Evolutionary conservation across 2,329 filamentous ascomycete genomes (phyloP).

Genomic region (Sporothrix mexicana): DNA sequence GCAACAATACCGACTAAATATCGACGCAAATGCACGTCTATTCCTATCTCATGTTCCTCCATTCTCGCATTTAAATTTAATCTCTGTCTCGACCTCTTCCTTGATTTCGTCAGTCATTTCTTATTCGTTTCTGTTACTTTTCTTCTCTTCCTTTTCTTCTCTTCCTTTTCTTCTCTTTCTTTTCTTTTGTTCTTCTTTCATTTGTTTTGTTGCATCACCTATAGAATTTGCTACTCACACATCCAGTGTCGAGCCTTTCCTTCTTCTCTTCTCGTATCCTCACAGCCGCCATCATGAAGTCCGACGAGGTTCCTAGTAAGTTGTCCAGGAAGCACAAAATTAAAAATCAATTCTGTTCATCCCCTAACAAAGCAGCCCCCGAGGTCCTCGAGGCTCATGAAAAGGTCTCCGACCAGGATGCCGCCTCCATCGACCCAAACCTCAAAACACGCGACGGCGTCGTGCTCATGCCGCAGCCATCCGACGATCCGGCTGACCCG

Average conservation of each 20-base stretch:
- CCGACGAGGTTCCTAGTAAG: conserved; percentile 21
- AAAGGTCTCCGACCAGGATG: conserved; percentile 26
- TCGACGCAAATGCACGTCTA: background rate
- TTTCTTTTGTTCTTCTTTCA: background rate
- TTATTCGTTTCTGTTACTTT: background rate
- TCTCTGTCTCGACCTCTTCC: background rate
- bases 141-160: background rate
- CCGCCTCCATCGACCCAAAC: background rate
- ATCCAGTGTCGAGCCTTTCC: background rate
- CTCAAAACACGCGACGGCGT: conserved; percentile 17
- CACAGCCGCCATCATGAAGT: background rate
- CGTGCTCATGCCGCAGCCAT: conserved; percentile 73
- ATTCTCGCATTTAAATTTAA: conserved; percentile 15
- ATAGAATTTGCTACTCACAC: background rate
- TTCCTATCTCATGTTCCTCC: background rate
- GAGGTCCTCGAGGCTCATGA: conserved; percentile 26
- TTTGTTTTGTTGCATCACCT: background rate
- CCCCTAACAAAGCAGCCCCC: background rate
- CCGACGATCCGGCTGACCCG: conserved; percentile 86
- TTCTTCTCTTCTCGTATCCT: background rate
- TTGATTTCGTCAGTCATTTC: background rate
- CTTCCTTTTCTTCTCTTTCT: background rate
- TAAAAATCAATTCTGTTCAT: no score
- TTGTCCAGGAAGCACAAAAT: background rate
- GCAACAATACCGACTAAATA: background rate